A percentile compares a stretch with the other conserved stretches of the same genome.
Conservation (phyloP, 2,329 filamentous ascomycete genomes). For the Plenodomus tracheiphilus region DNA sequence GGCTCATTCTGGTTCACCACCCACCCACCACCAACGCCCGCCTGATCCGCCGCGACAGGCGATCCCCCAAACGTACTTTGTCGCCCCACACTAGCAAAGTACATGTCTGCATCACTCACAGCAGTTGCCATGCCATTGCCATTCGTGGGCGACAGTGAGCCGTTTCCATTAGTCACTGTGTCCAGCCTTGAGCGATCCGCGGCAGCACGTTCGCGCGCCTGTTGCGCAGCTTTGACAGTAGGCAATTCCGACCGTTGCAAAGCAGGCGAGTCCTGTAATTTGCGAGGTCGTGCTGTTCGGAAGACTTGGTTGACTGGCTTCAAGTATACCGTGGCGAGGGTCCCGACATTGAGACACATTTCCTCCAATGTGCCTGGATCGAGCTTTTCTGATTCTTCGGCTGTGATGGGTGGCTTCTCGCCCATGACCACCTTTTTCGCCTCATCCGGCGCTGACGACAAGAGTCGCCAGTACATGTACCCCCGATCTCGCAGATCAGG, state of each 20-base stretch:
- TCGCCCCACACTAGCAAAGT: constrained; percentile 68
- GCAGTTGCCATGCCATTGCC: constrained; percentile 65
- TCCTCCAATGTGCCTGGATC: constrained; percentile 91
- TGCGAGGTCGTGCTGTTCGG: constrained; percentile 79
- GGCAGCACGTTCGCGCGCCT: constrained; percentile 36
- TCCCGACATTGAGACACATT: constrained; percentile 95
- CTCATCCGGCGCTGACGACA: constrained; percentile 86
- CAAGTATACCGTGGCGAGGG: constrained; percentile 93
- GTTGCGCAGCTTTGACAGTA: constrained; percentile 54
- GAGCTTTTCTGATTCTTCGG: constrained; percentile 85
- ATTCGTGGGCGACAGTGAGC: constrained; percentile 22
- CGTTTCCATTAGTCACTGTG: constrained; percentile 32
- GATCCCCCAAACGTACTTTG: constrained; percentile 43
- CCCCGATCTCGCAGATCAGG: constrained; percentile 93
- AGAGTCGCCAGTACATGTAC: constrained; percentile 98
- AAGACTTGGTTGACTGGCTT: constrained; percentile 98
- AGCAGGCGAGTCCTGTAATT: constrained; percentile 79
- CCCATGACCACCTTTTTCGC: constrained; percentile 94
- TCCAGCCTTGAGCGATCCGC: constrained; percentile 37
- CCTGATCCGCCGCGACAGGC: constrained; percentile 36
- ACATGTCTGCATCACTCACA: constrained; percentile 83
- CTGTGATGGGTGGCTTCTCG: constrained; percentile 93
- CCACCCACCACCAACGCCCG: constrained; percentile 36
- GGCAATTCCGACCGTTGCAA: constrained; percentile 74
- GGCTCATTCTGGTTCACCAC: constrained; percentile 43